These are phyloP conservation scores for Sporormia fimetaria DNA, from an alignment of 495 filamentous ascomycete genomes.

Conservation along the genomic window DNA sequence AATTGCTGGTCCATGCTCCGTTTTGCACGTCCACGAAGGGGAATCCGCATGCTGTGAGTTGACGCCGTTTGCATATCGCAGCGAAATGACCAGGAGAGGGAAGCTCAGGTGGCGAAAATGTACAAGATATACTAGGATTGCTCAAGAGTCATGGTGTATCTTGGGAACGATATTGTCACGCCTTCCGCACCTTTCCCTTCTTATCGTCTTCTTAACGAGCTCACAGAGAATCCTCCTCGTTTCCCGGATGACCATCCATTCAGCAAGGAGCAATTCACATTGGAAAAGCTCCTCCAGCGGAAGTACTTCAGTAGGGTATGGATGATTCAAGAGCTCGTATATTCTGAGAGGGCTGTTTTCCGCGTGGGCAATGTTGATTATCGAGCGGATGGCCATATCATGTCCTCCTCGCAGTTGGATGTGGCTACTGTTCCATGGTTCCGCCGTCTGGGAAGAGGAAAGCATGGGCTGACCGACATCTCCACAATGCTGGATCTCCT, in stretches of 20 bases:
- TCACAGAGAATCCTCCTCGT: not conserved
- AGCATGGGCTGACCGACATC: not conserved
- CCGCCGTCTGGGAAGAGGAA: not conserved
- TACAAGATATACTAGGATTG: not conserved
- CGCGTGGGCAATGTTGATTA: slow-evolving; percentile 23
- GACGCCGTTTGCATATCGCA: slow-evolving; percentile 2
- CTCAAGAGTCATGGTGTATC: slow-evolving; percentile 1
- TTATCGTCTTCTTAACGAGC: not conserved
- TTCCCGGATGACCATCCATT: too few relatives aligned
- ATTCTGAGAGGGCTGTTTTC: slow-evolving; percentile 18
- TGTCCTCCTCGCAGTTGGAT: not conserved
- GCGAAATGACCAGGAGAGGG: slow-evolving; percentile 1
- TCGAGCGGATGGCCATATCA: not conserved
- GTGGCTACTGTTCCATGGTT: not conserved
- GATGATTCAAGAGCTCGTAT: slow-evolving; percentile 28
- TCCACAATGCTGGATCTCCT: slow-evolving; percentile 12
- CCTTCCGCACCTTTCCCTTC: not conserved
- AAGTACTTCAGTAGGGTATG: slow-evolving; percentile 28
- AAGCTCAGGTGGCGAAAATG: slow-evolving; percentile 2
- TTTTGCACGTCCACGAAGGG: slow-evolving; percentile 17
- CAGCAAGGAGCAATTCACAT: not conserved
- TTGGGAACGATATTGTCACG: not conserved
- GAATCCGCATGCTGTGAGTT: slow-evolving; percentile 11
- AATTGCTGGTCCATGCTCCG: slow-evolving; percentile 30
- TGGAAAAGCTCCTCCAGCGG: slow-evolving; percentile 10